Evolutionary conservation across 202 grass and related monocot species (phyloP), one percentile per base, ranked within the genome.

Genomic region (Brachypodium distachyon): DNA sequence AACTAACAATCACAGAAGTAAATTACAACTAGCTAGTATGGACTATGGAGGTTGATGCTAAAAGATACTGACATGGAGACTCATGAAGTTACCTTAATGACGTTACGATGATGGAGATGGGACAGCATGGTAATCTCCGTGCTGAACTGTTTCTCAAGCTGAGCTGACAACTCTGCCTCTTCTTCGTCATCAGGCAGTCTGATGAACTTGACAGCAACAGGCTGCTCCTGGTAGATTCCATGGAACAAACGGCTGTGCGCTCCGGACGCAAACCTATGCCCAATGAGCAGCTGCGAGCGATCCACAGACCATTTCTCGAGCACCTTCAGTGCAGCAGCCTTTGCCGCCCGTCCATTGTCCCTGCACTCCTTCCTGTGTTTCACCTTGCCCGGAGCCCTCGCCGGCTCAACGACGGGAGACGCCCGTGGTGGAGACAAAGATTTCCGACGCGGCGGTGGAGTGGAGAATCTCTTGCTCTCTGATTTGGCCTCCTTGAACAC

Each of bases 91-190:
- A 98, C 96, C 96, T 98, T 94, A 44, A 95, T 98, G 46, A 95
- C 82, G 55, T 98, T 98, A 32, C 22, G 89, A 74, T 98, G 96
- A 67, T 70, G 44, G 14, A 95, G 85, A 42, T 83, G 96, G 12
- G 87, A 92, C 56, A 98, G 55, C 50, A 78, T 85, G 16, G 71
- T 61, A 48, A 92, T 72, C 71, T 98, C 95, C 65, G 87, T 92
- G 46, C 69, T 87, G 85, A 98, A 98, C 72, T 98, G 91, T 74
- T 90, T 92, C 67, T 94, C 91, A 54, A 94, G 87, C 71, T 85
- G 80, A 40, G 77, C 70, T 44, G 89, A 82, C 60, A 98, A 33
- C 36, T 80, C 89, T 48, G 76, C 83, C 67, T 88, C 83, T 67
- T 88, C 66, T 40, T 88, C 85, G 3, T 63, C 60, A 0, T 82